Conservation (phyloP, 2,329 filamentous ascomycete genomes). For the Phaeophleospora eucalypticola region DNA sequence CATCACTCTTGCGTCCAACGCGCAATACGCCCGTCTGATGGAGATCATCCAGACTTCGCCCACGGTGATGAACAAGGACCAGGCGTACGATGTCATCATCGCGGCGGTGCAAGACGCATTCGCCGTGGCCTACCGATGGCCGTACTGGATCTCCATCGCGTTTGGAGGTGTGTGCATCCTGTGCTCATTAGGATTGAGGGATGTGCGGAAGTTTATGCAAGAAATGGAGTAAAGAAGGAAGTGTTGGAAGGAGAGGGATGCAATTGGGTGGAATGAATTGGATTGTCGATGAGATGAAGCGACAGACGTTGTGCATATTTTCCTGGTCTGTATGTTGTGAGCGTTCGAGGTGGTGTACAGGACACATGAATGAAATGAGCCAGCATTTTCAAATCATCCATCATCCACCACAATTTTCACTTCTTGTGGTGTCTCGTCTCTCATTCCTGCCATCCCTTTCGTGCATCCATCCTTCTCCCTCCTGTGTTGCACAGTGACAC, state of each 20-base stretch:
- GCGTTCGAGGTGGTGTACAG: not conserved
- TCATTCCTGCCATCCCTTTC: no score
- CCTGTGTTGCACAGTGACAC: no score
- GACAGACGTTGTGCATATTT: no score
- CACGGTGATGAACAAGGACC: conserved; percentile 16
- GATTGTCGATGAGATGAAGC: no score
- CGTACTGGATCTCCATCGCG: conserved; percentile 32
- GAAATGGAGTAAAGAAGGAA: conserved; percentile 1
- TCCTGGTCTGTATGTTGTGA: not conserved
- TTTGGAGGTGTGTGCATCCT: conserved; percentile 32
- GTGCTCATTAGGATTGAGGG: conserved; percentile 26
- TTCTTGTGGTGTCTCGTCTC: no score
- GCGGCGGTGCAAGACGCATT: conserved; percentile 25
- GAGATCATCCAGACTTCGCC: conserved; percentile 15
- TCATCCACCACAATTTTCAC: not conserved
- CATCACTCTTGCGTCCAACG: conserved; percentile 20
- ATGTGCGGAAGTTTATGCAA: conserved; percentile 33
- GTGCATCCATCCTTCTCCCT: no score
- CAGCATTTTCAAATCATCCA: not conserved
- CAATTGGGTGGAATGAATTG: not conserved
- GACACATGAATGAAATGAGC: not conserved
- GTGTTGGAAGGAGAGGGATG: not conserved
- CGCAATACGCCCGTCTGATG: conserved; percentile 17
- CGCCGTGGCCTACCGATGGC: conserved; percentile 27
- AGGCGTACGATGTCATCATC: conserved; percentile 27